Evolutionary conservation across 148 eudicot genomes (phyloP).

Genomic region (Rhododendron ferrugineum): DNA sequence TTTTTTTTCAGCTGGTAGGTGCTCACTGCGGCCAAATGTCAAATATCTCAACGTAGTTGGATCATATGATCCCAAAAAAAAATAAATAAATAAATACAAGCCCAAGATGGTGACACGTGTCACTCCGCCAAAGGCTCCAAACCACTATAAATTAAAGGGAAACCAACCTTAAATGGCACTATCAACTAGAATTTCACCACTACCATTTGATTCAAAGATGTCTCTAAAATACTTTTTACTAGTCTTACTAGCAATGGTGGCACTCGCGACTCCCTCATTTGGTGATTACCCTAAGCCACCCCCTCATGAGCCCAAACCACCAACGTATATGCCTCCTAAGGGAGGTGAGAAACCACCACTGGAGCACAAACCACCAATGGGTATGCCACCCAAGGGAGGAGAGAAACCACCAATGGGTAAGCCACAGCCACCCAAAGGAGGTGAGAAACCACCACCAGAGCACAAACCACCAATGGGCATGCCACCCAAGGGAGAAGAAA

Average conservation of each 20-base stretch:
- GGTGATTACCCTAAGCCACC: background rate
- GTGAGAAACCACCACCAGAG: background rate
- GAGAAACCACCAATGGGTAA: background rate
- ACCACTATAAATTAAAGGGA: background rate
- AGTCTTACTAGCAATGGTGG: background rate
- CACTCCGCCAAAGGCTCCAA: background rate
- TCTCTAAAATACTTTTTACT: background rate
- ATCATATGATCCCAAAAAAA: no score
- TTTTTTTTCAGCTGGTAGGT: background rate
- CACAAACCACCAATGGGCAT: background rate
- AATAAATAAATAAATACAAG: no score
- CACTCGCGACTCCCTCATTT: background rate
- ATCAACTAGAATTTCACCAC: background rate
- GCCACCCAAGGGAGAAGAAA: slow-evolving; percentile 2
- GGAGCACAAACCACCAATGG: background rate
- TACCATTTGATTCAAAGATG: background rate
- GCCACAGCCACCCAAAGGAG: background rate
- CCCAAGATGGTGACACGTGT: no score
- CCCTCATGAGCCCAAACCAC: background rate
- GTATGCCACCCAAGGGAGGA: background rate
- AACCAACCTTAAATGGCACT: background rate
- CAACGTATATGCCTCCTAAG: background rate
- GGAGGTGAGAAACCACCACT: background rate
- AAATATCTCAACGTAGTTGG: no score
- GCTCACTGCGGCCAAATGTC: no score